Percentiles rank a stretch among this genome's conserved stretches.
Conservation (phyloP, 805 yeast species). For the Zygotorulaspora florentina region DNA sequence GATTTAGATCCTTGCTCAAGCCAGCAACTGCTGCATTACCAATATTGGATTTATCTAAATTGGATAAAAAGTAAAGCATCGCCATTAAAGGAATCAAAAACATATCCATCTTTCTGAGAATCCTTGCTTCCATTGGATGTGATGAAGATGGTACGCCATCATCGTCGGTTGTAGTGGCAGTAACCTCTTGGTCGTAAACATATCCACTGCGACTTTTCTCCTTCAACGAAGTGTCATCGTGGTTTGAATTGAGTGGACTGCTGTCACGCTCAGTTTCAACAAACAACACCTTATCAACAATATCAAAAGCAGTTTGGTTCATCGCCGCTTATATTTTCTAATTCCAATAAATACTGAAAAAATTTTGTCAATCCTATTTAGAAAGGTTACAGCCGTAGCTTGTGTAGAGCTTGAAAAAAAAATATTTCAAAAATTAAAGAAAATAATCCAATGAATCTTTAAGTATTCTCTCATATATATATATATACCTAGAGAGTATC, state of each 20-base stretch:
- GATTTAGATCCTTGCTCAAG: conserved; percentile 38
- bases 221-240: conserved; percentile 2
- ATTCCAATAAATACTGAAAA: not conserved
- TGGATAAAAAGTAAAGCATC: conserved; percentile 43
- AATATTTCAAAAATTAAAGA: not conserved
- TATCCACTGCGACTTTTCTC: conserved; percentile 4
- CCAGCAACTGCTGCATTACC: conserved; percentile 60
- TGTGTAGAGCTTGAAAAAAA: not conserved
- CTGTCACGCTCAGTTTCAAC: conserved; percentile 4
- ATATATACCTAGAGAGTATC: not conserved
- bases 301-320: conserved; percentile 1
- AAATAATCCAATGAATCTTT: not conserved
- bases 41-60: conserved; percentile 52
- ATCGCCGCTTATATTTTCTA: not conserved
- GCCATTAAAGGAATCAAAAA: conserved; percentile 43
- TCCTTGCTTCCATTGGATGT: conserved; percentile 33
- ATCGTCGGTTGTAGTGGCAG: conserved; percentile 26
- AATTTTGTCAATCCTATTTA: not conserved
- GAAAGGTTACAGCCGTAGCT: not conserved
- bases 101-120: conserved; percentile 42
- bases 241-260: not conserved
- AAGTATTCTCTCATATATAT: not conserved
- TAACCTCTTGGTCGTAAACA: conserved; percentile 18
- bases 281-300: conserved; percentile 7
- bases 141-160: conserved; percentile 26